Percentiles rank a stretch among this genome's conserved stretches.
Conservation (phyloP, 768 basidiomycete genomes). For the Kwoniella dejecticola region DNA sequence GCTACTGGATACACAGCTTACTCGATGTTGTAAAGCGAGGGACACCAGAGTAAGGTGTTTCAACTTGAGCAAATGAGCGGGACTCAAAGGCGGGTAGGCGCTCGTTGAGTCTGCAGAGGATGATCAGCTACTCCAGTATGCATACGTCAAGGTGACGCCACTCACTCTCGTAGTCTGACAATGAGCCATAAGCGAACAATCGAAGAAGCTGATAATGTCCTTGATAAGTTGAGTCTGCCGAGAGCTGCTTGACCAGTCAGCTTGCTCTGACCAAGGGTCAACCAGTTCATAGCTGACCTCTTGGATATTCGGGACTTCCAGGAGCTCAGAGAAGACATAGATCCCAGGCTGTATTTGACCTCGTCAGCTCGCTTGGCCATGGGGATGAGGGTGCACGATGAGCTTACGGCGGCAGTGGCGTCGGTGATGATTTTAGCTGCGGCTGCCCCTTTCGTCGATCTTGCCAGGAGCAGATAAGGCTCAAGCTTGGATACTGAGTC, state of each 20-base stretch:
- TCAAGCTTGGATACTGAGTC: slow-evolving; percentile 58
- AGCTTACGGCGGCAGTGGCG: slow-evolving; percentile 69
- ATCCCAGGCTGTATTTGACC: slow-evolving; percentile 65
- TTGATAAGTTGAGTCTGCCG: slow-evolving; percentile 65
- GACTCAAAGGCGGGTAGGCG: slow-evolving; percentile 67
- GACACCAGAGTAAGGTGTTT: slow-evolving; percentile 91
- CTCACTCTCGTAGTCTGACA: slow-evolving; percentile 76
- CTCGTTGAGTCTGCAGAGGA: slow-evolving; percentile 9
- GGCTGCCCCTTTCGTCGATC: slow-evolving; percentile 86
- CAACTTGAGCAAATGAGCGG: slow-evolving; percentile 78
- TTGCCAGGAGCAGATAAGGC: slow-evolving; percentile 87
- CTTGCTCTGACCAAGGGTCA: too few species aligned
- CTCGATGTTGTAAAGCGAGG: slow-evolving; percentile 73
- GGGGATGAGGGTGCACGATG: too few species aligned
- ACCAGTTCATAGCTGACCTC: slow-evolving; percentile 71
- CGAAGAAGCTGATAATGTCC: slow-evolving; percentile 69
- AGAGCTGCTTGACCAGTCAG: too few species aligned
- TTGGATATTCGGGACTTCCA: slow-evolving; percentile 78
- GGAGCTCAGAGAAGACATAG: slow-evolving; percentile 85
- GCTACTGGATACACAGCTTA: slow-evolving; percentile 56
- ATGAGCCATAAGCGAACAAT: slow-evolving; percentile 88
- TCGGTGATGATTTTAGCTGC: slow-evolving; percentile 80
- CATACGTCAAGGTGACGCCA: slow-evolving; percentile 12
- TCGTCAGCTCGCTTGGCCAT: slow-evolving; percentile 14
- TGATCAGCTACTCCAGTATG: background rate